Conservation (phyloP, 306 rosid genomes). For the Cicer pinnatifidum region DNA sequence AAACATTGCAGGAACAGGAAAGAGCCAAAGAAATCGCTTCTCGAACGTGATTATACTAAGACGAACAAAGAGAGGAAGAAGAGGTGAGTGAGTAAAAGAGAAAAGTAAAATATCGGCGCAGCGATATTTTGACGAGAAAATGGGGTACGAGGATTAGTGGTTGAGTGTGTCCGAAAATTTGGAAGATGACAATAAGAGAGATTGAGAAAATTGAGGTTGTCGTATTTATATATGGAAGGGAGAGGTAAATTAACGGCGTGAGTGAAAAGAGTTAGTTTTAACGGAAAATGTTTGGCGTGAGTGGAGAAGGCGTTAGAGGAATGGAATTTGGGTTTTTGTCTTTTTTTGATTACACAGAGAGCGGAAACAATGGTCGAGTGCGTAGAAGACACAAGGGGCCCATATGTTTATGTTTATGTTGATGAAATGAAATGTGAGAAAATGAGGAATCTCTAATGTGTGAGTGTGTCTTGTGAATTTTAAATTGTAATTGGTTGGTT, state of each 20-base stretch:
- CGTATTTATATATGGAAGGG: slow-evolving; percentile 57
- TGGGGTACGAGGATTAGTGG: slow-evolving; percentile 16
- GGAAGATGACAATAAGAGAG: slow-evolving; percentile 39
- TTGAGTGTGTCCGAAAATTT: not conserved
- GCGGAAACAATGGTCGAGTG: slow-evolving; percentile 58
- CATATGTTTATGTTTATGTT: slow-evolving; percentile 57
- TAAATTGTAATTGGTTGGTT: no score
- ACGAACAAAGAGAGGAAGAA: not conserved
- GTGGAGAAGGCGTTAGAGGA: slow-evolving; percentile 18
- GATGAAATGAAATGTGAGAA: not conserved
- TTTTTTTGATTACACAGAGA: slow-evolving; percentile 6
- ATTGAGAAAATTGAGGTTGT: slow-evolving; percentile 6
- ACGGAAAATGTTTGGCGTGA: slow-evolving; percentile 57
- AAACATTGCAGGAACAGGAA: not conserved
- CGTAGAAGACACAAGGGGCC: slow-evolving; percentile 66
- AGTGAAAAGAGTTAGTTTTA: slow-evolving; percentile 39
- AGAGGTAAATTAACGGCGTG: slow-evolving; percentile 53
- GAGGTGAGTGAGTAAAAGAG: not conserved
- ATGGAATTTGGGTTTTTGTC: slow-evolving; percentile 47
- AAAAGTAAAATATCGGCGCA: not conserved
- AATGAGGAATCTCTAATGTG: slow-evolving; percentile 44
- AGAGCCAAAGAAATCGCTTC: not conserved
- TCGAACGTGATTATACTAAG: not conserved
- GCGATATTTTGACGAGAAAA: slow-evolving; percentile 30
- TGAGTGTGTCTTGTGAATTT: slow-evolving; percentile 28